Evolutionary conservation across 2,329 filamentous ascomycete species (phyloP), one percentile per base, ranked within the genome.

Genomic region (Proliferodiscus dingleyae): DNA sequence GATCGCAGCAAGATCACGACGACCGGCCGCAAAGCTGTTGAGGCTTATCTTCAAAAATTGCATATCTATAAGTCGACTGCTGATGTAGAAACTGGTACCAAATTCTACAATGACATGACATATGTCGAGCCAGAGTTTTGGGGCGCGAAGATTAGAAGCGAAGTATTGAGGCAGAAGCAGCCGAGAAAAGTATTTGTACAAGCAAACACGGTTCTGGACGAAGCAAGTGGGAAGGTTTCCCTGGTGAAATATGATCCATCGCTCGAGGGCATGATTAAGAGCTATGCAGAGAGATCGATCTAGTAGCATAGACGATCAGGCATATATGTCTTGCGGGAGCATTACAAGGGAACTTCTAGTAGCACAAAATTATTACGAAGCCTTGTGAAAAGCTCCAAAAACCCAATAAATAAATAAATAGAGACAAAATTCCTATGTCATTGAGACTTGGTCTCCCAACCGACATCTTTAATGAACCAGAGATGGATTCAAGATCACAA

Each of bases 121-220:
- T 72, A 77, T 19, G 90, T 96, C 18, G 86, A 86, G 47, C 69
- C 81, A 42, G 83, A 87, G 30, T 96, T 87, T 71, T 96, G 88
- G 78, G 89, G 85, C 45, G 81, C 78, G 53, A 85, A 84, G 68
- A 80, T 96, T 21, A 77, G 91, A 46, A 80, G 85, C 37, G 77
- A 87, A 49, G 86, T 91, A 19, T 67, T 91, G 33, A 73, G 75
- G 58, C 86, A 87, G 67, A 88, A 88, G 70, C 85, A 87, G 67
- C 86, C 87, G n/a, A 72, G 86, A 49, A 90, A 90, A 72, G 84
- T 96, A 36, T 96, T 95, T 70, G 89, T 96, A 43, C 90, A 96
- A 71, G 89, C 88, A 49, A 97, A 95, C 66, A 96, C 91, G 0
- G 76, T 83, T 46, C 62, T 93, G 32, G 80, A 85, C 51, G 75